Base-by-base conservation (phyloP, 148 eudicot species). In the Beta vulgaris region DNA sequence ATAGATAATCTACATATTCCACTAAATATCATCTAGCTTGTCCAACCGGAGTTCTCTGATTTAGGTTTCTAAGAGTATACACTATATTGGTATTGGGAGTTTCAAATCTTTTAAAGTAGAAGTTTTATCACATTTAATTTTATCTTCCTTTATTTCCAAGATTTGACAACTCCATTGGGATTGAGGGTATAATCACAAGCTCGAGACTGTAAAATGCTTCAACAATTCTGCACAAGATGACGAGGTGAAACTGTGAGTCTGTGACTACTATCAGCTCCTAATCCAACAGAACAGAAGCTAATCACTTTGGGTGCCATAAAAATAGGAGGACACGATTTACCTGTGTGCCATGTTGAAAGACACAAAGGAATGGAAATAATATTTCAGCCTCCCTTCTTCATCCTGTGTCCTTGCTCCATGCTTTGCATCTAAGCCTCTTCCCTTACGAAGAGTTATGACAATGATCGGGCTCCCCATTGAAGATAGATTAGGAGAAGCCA, bases 401-500 rank as follows among this genome's bases (percentile, higher is more conserved):
- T 95, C 99, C 81, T 84, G 93, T 23, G 88, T 89, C 88, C 83
- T 95, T 75, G 99, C 99, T 77, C 97, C 97, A 84, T 90, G 96
- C 73, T 82, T 87, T 81, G 97, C 99, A 88, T 95, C 96, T 70
- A 81, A 76, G 73, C 97, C 99, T 87, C 85, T 89, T 53, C 97
- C 97, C 37, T 89, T 93, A 37, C 91, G 84, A 71, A 95, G 85
- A 71, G 97, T 95, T 80, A 95, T 87, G 79, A 89, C 84, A 71
- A 95, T 79, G 68, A 88, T 90, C 44, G 99, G 97, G 83, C 99
- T 95, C 28, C 97, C 99, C 92, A 95, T 92, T 53, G 99, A 95
- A 74, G 97, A 88, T 68, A 95, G 82, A 76, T 91, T 89, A 48
- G 99, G 92, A 73, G 97, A 77, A 71, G 84, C 78, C 37, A 95